A percentile compares a stretch with the other conserved stretches of the same genome.
phyloP scores from a whole-genome alignment of 331 rosid species.

The Prunus yedoensis region DNA sequence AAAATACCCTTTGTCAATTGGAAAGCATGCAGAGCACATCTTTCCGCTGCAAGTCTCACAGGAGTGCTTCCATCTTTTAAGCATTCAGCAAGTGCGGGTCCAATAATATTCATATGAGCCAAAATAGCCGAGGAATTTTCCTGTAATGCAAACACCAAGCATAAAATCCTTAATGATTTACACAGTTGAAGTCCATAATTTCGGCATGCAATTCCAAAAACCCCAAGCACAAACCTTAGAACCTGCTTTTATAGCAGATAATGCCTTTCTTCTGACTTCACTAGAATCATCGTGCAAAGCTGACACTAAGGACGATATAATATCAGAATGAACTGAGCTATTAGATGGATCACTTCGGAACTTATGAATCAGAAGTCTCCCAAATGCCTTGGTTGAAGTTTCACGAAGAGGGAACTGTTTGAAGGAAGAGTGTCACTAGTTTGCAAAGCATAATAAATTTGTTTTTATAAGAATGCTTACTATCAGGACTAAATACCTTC shows the following conservation, averaged over 20 bases:
- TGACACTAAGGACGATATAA: slow-evolving; percentile 66
- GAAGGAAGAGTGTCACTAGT: slow-evolving; percentile 29
- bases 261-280: slow-evolving; percentile 93
- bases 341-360: slow-evolving; percentile 51
- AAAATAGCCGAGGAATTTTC: slow-evolving; percentile 58
- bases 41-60: slow-evolving; percentile 89
- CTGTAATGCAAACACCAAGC: slow-evolving; percentile 42
- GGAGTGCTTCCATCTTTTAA: slow-evolving; percentile 89
- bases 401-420: slow-evolving; percentile 92
- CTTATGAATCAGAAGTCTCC: slow-evolving; percentile 69
- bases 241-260: slow-evolving; percentile 77
- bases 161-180: slow-evolving; percentile 3
- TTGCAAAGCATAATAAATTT: slow-evolving; percentile 9
- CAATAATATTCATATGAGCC: slow-evolving; percentile 49
- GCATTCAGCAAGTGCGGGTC: slow-evolving; percentile 85
- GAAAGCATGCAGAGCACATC: slow-evolving; percentile 80
- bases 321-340: slow-evolving; percentile 47
- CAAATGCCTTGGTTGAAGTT: slow-evolving; percentile 88
- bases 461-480: not conserved
- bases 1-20: slow-evolving; percentile 80
- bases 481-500: slow-evolving; percentile 54
- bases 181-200: not conserved
- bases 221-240: slow-evolving; percentile 59
- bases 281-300: slow-evolving; percentile 86
- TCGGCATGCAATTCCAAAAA: slow-evolving; percentile 12